Evolutionary conservation across 2,329 filamentous ascomycete species (phyloP), one percentile per base, ranked within the genome.

Genomic region (Talaromyces sp.): DNA sequence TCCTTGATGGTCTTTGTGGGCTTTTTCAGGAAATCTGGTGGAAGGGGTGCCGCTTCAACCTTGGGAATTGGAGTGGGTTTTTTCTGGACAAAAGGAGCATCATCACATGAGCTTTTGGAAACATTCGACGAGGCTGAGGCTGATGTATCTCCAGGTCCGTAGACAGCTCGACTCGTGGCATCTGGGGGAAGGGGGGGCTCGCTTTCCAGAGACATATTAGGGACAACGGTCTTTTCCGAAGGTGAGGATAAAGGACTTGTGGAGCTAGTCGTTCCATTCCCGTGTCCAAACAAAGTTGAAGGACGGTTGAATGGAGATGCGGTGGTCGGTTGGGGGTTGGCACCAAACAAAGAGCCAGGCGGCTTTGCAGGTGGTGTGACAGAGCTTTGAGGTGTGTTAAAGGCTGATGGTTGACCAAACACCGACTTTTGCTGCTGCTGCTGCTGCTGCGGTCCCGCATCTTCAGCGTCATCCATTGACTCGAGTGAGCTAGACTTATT

Each of bases 91-190:
- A 76, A 65, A 3, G 76, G 75, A 5, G 74, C 74, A 55, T 79
- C 77, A 10, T 79, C 77, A 51, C 69, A 61, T 6, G 77, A 77
- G 47, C 66, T 71, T 58, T 75, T 76, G 5, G 77, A 79, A 5
- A 75, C 72, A 59, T 75, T 73, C 3, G 77, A 79, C 9, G 78
- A 80, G 9, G 74, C 77, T 4, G 78, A 80, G 9, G 74, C 77
- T 3, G 79, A 80, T n/a, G 79, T 81, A 62, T 82, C 80, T 5
- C 78, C 79, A 28, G 79, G 73, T 9, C 75, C 75, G 67, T 81
- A 81, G 13, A 66, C 72, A 42, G 72, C 73, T 67, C 75, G 80
- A 63, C 77, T 81, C n/a, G 77, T 79, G 5, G 80, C 65, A 47
- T 81, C 78, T 17, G 80, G 80, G 4, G 80, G 80, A 39, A 82